Evolutionary conservation across 1,284 basidiomycete species (phyloP), one percentile per base, ranked within the genome.

Genomic region (Ganoderma lucidum): DNA sequence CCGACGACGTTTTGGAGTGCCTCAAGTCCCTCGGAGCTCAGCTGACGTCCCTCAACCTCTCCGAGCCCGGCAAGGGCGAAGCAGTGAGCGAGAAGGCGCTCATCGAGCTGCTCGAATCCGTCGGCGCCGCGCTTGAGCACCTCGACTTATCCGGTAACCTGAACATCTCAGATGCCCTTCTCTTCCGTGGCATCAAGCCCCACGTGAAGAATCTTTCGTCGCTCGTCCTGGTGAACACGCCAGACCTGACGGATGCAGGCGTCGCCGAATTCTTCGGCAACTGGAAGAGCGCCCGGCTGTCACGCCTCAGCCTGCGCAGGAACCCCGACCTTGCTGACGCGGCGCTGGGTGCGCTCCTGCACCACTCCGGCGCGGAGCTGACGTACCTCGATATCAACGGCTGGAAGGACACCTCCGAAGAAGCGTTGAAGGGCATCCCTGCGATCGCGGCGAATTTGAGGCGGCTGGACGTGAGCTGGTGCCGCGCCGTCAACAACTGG

Each of bases 391-490:
- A 88, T 72, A 86, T 99, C 74, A 94, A 96, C 70, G 92, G 89
- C 48, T 94, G 90, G 93, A 91, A 87, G 76, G 83, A 85, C 0
- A 84, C 90, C 1, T 85, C 86, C 0, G 84, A 87, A 42, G 87
- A 88, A 12, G 85, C 87, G 1, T 80, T 98, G 48, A 82, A 79
- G 60, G 74, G 74, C 51, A 84, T 97, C 41, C 87, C 85, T 0
- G 78, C 80, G 45, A 74, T 76, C 0, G 88, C 87, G 23, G 79
- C 76, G 4, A 80, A 85, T 32, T 76, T 98, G 73, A 82, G 80
- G 71, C 85, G 83, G 76, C 76, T 99, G 44, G 95, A 99, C 76
- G 79, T 98, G 6, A 93, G 96, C 1, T 99, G 95, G 87, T 97
- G 96, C 73, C 83, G 97, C 55, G 86, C 89, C 45, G 86, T 95